These are phyloP conservation scores for Lachnellula arida DNA, from an alignment of 2,329 filamentous ascomycete genomes.

Conservation along the genomic window DNA sequence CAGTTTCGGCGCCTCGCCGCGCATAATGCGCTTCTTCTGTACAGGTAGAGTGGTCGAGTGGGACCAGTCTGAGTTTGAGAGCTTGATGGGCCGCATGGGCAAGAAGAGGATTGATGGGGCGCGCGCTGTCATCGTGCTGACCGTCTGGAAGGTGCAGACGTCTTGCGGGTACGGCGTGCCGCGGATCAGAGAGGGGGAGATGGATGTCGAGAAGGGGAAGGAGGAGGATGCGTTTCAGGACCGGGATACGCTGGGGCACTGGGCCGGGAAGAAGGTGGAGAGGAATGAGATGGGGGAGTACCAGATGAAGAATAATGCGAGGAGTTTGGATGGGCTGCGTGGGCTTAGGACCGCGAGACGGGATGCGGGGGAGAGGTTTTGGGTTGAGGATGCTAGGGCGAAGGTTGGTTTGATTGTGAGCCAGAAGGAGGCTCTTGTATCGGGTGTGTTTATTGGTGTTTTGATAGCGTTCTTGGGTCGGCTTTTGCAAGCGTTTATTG, in stretches of 20 bases:
- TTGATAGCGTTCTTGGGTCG: slow-evolving; percentile 2
- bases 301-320: slow-evolving; percentile 49
- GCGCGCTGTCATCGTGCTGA: slow-evolving; percentile 55
- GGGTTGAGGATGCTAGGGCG: slow-evolving; percentile 35
- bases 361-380: slow-evolving; percentile 44
- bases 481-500: background rate
- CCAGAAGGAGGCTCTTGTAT: slow-evolving; percentile 9
- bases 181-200: slow-evolving; percentile 15
- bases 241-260: slow-evolving; percentile 51
- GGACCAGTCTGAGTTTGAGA: slow-evolving; percentile 45
- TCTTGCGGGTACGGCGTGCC: slow-evolving; percentile 64
- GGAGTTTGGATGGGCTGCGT: slow-evolving; percentile 55
- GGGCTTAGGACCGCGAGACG: slow-evolving; percentile 50
- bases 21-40: slow-evolving; percentile 63
- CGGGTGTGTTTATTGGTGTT: slow-evolving; percentile 13
- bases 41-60: slow-evolving; percentile 55
- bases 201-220: slow-evolving; percentile 7
- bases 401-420: slow-evolving; percentile 9
- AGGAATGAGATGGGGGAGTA: slow-evolving; percentile 50
- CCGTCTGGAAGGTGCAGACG: slow-evolving; percentile 62
- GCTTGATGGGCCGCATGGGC: slow-evolving; percentile 42
- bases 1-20: slow-evolving; percentile 54
- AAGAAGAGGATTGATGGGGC: slow-evolving; percentile 43
- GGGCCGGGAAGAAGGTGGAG: slow-evolving; percentile 44
- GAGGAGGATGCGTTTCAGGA: slow-evolving; percentile 45